phyloP scores from a whole-genome alignment of 257 asterid species.

The Solanum chilense region DNA sequence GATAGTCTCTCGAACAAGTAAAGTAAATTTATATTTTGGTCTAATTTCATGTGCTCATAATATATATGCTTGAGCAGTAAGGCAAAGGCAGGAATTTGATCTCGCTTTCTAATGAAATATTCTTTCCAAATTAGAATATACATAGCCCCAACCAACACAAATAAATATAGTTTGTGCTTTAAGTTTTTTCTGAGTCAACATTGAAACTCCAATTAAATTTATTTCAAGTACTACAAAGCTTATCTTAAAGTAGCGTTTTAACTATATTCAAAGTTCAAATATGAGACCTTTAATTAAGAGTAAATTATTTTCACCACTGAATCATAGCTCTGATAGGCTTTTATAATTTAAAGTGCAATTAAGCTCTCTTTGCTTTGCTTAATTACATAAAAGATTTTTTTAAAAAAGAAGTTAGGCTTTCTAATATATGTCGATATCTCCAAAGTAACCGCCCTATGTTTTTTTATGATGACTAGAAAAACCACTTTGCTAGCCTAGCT shows the following conservation, averaged over 20 bases:
- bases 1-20: not conserved
- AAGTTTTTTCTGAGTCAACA: not conserved
- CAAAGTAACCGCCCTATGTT: not conserved
- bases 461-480: not conserved
- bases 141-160: not conserved
- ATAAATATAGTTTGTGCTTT: not conserved
- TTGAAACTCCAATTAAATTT: no score
- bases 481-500: not conserved
- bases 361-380: not conserved
- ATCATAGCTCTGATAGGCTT: not conserved
- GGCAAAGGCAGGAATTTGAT: not conserved
- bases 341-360: not conserved
- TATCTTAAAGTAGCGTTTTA: rapidly evolving
- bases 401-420: not conserved
- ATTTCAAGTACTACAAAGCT: rapidly evolving
- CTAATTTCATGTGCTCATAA: not conserved
- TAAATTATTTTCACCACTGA: rapidly evolving
- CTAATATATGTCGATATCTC: not conserved
- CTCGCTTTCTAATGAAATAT: not conserved
- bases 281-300: no score
- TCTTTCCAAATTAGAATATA: not conserved
- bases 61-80: not conserved
- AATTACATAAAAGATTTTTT: not conserved
- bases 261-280: no score
- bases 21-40: not conserved